phyloP scores from a whole-genome alignment of 2,329 filamentous ascomycete genomes.

The Furcasterigmium furcatum region DNA sequence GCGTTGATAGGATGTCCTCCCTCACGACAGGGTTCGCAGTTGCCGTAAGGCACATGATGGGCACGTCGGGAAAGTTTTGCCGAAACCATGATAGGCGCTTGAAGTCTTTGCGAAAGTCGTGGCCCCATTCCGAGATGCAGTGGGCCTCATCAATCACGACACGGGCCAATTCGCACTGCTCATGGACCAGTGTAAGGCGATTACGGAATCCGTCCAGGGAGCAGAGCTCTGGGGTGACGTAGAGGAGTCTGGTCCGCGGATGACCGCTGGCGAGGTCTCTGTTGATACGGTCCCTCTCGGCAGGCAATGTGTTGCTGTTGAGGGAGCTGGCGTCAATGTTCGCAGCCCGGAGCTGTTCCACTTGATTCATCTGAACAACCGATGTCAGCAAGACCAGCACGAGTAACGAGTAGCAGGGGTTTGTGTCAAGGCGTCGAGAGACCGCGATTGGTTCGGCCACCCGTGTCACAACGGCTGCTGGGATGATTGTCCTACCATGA shows the following conservation, averaged over 20 bases:
- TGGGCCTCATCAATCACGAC: constrained; percentile 94
- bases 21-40: constrained; percentile 82
- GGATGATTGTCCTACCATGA: too few species aligned
- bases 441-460: too few species aligned
- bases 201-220: constrained; percentile 73
- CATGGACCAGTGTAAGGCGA: constrained; percentile 68
- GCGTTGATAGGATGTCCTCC: constrained; percentile 74
- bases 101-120: constrained; percentile 94
- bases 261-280: constrained; percentile 85
- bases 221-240: constrained; percentile 91
- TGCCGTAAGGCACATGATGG: constrained; percentile 89
- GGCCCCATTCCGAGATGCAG: constrained; percentile 97
- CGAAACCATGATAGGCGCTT: constrained; percentile 85
- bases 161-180: constrained; percentile 80
- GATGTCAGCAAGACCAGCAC: constrained; percentile 4
- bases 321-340: constrained; percentile 80
- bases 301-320: constrained; percentile 73
- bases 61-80: constrained; percentile 75
- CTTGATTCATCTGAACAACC: constrained; percentile 76
- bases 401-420: too few species aligned
- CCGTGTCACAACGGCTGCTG: too few species aligned
- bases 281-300: constrained; percentile 66
- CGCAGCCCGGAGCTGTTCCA: constrained; percentile 70
- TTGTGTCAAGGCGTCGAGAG: too few species aligned
- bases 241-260: constrained; percentile 77